These are phyloP conservation scores for Phialophora macrospora DNA, from an alignment of 2,329 filamentous ascomycete genomes.

Conservation along the genomic window DNA sequence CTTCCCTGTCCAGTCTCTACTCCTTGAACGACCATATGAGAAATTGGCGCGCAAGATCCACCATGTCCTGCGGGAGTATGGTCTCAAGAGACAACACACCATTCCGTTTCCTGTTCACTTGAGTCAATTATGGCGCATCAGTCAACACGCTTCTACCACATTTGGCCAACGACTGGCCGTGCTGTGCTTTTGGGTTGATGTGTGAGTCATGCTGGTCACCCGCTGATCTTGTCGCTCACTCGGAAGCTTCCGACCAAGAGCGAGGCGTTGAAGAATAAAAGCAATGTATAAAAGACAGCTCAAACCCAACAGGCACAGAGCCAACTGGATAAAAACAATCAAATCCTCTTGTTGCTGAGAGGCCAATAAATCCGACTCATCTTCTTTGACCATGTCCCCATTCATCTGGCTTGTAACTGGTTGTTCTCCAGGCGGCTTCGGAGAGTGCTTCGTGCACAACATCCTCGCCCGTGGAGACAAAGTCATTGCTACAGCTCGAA, in stretches of 20 bases:
- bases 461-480: slow-evolving; percentile 43
- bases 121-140: background rate
- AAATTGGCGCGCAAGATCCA: background rate
- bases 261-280: too few species aligned
- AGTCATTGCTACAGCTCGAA: slow-evolving; percentile 46
- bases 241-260: slow-evolving; percentile 6
- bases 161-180: background rate
- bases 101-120: background rate
- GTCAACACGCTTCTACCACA: background rate
- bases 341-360: background rate
- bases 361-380: background rate
- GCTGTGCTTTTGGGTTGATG: background rate
- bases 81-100: background rate
- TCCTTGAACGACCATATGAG: background rate
- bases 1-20: background rate
- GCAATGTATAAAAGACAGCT: background rate
- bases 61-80: background rate
- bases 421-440: slow-evolving; percentile 44
- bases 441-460: slow-evolving; percentile 40
- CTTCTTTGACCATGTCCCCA: slow-evolving; percentile 26
- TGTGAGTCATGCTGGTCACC: background rate
- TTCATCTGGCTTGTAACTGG: slow-evolving; percentile 47
- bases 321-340: background rate
- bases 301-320: background rate
- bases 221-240: background rate